Evolutionary conservation across 2,329 filamentous ascomycete genomes (phyloP).

Genomic region (Colletotrichum shisoi): DNA sequence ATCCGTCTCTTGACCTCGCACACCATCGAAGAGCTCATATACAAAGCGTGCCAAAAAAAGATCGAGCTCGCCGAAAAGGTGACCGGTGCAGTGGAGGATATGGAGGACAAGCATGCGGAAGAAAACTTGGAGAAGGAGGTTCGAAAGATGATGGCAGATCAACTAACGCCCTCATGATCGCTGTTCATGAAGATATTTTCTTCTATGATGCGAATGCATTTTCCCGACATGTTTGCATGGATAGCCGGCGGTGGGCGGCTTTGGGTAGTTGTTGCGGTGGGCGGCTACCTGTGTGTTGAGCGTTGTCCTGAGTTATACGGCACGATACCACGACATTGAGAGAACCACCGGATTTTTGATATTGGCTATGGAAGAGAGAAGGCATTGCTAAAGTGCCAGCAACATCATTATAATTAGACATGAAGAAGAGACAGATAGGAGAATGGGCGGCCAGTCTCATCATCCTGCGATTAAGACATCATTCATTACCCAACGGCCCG

Average conservation of each 20-base stretch:
- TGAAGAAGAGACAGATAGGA: neutral
- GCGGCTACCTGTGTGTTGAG: neutral
- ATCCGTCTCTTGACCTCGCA: slow-evolving; percentile 80
- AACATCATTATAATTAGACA: neutral
- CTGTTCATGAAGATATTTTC: too few species aligned
- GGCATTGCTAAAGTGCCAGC: neutral
- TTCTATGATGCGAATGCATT: too few species aligned
- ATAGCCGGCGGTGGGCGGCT: neutral
- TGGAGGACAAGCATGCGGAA: slow-evolving; percentile 43
- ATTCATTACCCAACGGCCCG: neutral
- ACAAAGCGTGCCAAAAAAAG: slow-evolving; percentile 90
- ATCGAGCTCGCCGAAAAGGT: slow-evolving; percentile 79
- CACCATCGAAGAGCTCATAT: slow-evolving; percentile 93
- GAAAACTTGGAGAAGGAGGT: slow-evolving; percentile 56
- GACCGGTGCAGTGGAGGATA: slow-evolving; percentile 53
- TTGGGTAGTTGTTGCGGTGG: neutral
- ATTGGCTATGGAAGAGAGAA: neutral
- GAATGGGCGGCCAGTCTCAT: neutral
- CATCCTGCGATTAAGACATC: neutral
- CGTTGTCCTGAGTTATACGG: neutral
- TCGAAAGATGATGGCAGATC: slow-evolving; percentile 53
- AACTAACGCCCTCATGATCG: slow-evolving; percentile 51
- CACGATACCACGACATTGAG: neutral
- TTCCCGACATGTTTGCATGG: neutral
- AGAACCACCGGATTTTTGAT: neutral